These are phyloP conservation scores for Stipa capillata DNA, from an alignment of 176 grass and related monocot genomes.

Conservation along the genomic window DNA sequence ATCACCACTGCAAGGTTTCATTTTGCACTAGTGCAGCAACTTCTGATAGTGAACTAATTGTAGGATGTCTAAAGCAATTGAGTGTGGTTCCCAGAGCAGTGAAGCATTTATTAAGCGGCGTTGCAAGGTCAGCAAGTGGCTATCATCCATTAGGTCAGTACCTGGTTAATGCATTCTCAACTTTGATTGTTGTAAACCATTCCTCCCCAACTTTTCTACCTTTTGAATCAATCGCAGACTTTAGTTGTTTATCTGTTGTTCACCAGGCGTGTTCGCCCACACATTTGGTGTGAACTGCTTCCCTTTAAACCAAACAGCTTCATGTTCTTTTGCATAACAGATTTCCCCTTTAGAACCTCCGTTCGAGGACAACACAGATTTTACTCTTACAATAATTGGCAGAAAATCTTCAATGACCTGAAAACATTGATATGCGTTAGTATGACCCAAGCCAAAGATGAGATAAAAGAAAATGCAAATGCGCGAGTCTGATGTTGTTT, in stretches of 20 bases:
- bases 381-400: conserved; percentile 77
- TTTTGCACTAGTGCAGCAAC: background rate
- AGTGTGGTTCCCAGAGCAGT: background rate
- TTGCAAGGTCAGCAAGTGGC: conserved; percentile 16
- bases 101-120: conserved; percentile 24
- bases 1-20: background rate
- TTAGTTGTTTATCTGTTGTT: conserved; percentile 89
- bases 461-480: background rate
- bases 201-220: conserved; percentile 94
- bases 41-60: background rate
- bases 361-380: conserved; percentile 63
- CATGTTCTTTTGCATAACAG: conserved; percentile 86
- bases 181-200: conserved; percentile 83
- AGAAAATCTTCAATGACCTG: conserved; percentile 79
- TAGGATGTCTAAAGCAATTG: background rate
- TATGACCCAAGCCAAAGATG: background rate
- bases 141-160: conserved; percentile 3
- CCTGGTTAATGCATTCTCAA: conserved; percentile 83
- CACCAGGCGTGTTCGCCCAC: conserved; percentile 72
- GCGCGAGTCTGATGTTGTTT: background rate
- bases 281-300: conserved; percentile 69
- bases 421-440: conserved; percentile 11
- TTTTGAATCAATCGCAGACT: conserved; percentile 76
- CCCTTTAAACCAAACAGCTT: conserved; percentile 93
- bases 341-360: conserved; percentile 88